Evolutionary conservation across 2,329 filamentous ascomycete species (phyloP).

Genomic region (Pseudogymnoascus sp.): DNA sequence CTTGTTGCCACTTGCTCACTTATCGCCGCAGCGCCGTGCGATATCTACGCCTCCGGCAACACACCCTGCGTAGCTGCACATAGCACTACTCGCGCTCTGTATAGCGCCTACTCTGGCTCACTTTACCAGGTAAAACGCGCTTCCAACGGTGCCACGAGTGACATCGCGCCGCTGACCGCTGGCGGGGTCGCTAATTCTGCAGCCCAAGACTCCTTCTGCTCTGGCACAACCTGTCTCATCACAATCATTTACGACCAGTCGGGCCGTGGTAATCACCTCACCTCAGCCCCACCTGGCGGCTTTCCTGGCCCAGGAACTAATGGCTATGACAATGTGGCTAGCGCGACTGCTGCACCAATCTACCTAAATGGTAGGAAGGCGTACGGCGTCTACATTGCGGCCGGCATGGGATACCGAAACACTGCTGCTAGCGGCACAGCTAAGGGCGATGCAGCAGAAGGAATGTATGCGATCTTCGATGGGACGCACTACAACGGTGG

Average conservation of each 20-base stretch:
- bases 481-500: slow-evolving; percentile 50
- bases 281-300: slow-evolving; percentile 50
- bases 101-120: slow-evolving; percentile 42
- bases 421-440: slow-evolving; percentile 45
- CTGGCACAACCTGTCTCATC: slow-evolving; percentile 53
- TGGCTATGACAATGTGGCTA: slow-evolving; percentile 54
- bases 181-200: slow-evolving; percentile 56
- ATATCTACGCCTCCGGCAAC: slow-evolving; percentile 49
- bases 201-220: slow-evolving; percentile 53
- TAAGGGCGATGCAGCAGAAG: slow-evolving; percentile 46
- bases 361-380: slow-evolving; percentile 52
- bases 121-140: slow-evolving; percentile 54
- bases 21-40: slow-evolving; percentile 48
- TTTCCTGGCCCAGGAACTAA: slow-evolving; percentile 47
- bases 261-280: slow-evolving; percentile 52
- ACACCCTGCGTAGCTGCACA: slow-evolving; percentile 59
- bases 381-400: slow-evolving; percentile 55
- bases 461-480: slow-evolving; percentile 53
- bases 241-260: slow-evolving; percentile 60
- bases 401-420: slow-evolving; percentile 56
- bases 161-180: slow-evolving; percentile 39
- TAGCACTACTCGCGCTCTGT: slow-evolving; percentile 56
- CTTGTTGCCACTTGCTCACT: slow-evolving; percentile 33
- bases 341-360: slow-evolving; percentile 52
- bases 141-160: slow-evolving; percentile 36